Evolutionary conservation across 2,329 filamentous ascomycete species (phyloP), one percentile per base, ranked within the genome.

Genomic region (Fusarium scirpi): DNA sequence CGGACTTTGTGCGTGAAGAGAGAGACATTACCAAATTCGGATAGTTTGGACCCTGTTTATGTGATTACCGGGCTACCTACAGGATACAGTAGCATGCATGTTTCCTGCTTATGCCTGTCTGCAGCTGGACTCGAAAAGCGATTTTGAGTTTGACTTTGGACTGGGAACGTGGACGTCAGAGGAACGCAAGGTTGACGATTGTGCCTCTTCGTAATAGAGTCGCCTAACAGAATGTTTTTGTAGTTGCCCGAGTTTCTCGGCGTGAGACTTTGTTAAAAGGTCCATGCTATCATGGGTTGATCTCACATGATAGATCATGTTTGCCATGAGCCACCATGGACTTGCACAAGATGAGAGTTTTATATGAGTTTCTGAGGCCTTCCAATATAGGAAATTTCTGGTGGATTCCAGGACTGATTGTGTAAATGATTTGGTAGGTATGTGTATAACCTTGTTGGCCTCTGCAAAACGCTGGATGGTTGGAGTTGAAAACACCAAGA

Each of bases 261-360:
- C 34, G 34, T 38, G 34, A 38, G 11, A 38, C 10, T 38, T 18
- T 38, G 10, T 38, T 38, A 12, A n/a, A 38, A 38, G 10, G 34
- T 38, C 34, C 34, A 38, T 56, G 52, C 51, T 48, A 55, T 69
- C 32, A 48, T 52, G 47, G 43, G 62, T 73, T 72, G 45, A 44
- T 69, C 68, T 68, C 72, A 74, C 72, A 74, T 74, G 72, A 74
- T 72, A 62, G 62, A 25, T 58, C 61, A 70, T 73, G 64, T 58
- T 67, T 65, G 40, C 70, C 34, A n/a, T 52, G 63, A 43, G 51
- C 65, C 53, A 69, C 69, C 61, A 71, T 69, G 49, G 58, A 60
- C 55, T 57, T 49, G 34, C 38, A 27, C 47, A 65, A 27, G 25
- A 22, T 30, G 34, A 16, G 44, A n/a, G n/a, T 34, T 40, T 32